Evolutionary conservation across 768 basidiomycete genomes (phyloP), one percentile per base, ranked within the genome.

Genomic region (Amyloporia xantha): DNA sequence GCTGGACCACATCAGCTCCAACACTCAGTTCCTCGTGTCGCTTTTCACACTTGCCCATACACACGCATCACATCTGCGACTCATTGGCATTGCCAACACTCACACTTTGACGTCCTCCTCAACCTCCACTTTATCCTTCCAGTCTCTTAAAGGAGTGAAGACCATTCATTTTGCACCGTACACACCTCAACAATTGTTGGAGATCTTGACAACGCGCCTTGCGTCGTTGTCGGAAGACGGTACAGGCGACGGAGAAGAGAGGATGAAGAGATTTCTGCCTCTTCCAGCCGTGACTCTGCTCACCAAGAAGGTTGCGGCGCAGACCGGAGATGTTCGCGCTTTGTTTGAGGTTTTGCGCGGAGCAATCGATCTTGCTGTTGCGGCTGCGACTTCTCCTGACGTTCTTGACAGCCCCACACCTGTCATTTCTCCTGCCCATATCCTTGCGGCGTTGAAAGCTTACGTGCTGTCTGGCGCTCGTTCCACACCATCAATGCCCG

Each of bases 1-100:
- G 62, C 76, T 93, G 33, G 91, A 94, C 61, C 87, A 91, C 61
- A 79, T 90, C 53, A 77, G 81, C 13, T 72, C 81, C 2, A 33
- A 15, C 15, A 7, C 12, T 80, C 78, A 9, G 55, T 76, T 1
- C 78, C 80, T 55, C 66, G 77, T 6, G 70, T 67, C 80, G 10
- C 66, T 94, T 40, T 89, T 92, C 64, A 72, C 79, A 4, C 71
- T 91, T n/a, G 76, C 84, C 9, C 73, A 77, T 44, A 64, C 73
- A 3, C 68, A 78, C 44, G 62, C 76, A 1, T 64, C 75, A 9
- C 68, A 66, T 30, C 63, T 92, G 49, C 80, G 88, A 41, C 56
- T 91, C 35, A 82, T 93, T 56, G 89, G 86, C 30, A 91, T 94
- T 60, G 89, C 91, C 35, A 94, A 94, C 59, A 89, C 86, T 2